These are phyloP conservation scores for Nakazawaea wyomingensis DNA, from an alignment of 805 yeast genomes.

Conservation along the genomic window DNA sequence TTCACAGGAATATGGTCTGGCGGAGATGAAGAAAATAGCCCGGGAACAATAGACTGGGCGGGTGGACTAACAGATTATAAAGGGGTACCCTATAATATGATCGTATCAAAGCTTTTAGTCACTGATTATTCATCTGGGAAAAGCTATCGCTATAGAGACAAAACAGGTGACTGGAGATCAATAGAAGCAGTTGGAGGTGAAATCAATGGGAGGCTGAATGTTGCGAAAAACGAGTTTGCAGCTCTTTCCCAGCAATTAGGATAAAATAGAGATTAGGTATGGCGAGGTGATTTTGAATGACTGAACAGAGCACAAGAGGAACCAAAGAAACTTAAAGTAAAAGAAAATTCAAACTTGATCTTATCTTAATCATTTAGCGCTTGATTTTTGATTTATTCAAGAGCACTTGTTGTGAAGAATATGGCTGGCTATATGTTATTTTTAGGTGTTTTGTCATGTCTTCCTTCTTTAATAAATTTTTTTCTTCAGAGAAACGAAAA, in stretches of 20 bases:
- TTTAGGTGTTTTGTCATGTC: too few relatives aligned
- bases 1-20: conserved; percentile 78
- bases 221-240: conserved; percentile 40
- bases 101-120: conserved; percentile 53
- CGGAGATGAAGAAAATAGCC: conserved; percentile 60
- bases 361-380: too few relatives aligned
- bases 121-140: conserved; percentile 66
- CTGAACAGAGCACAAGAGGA: too few relatives aligned
- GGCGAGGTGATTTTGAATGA: background rate
- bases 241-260: too few relatives aligned
- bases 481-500: too few relatives aligned
- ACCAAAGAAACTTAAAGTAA: too few relatives aligned
- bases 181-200: conserved; percentile 52
- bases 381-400: too few relatives aligned
- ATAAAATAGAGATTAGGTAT: too few relatives aligned
- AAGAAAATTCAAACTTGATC: too few relatives aligned
- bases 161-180: conserved; percentile 55
- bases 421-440: too few relatives aligned
- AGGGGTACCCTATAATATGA: conserved; percentile 65
- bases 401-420: too few relatives aligned
- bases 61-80: conserved; percentile 68
- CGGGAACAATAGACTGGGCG: conserved; percentile 79
- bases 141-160: conserved; percentile 49
- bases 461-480: too few relatives aligned
- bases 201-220: conserved; percentile 51